Evolutionary conservation across 192 early-diverging fungal genomes (phyloP), one percentile per base, ranked within the genome.

Genomic region (Rhizophagus sp.): DNA sequence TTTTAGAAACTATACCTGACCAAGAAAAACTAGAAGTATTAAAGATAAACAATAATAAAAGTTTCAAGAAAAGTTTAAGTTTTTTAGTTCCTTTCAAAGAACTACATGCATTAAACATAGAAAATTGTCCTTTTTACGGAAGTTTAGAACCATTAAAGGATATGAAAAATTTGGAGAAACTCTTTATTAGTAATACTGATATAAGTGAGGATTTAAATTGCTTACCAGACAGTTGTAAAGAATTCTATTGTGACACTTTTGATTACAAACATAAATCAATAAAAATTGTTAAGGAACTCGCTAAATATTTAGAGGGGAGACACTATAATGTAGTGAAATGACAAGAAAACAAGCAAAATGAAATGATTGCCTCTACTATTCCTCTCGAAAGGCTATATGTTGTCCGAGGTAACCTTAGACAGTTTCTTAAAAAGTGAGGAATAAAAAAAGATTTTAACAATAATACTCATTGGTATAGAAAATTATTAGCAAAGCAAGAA

Each of bases 381-480:
- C 24, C 68, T 30, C 25, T 70, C 4, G 68, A 70, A 30, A 70
- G 68, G 34, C 17, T 70, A 70, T 70, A 25, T 70, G 68, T 70
- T 36, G 17, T 70, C 5, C 5, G 68, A 7, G 39, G 68, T 30
- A 70, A 70, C 17, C 2, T 70, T 5, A 70, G 27, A 41, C 68
- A 70, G 24, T 70, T 70, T 70, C 27, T 70, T 17, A 70, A 36
- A 17, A 70, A 70, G 27, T 70, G 68, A n/a, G n/a, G n/a, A n/a
- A n/a, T n/a, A n/a, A n/a, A n/a, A n/a, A n/a, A n/a, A n/a, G n/a
- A n/a, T n/a, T n/a, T n/a, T n/a, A n/a, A n/a, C n/a, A n/a, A n/a
- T n/a, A n/a, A n/a, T n/a, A n/a, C n/a, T n/a, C n/a, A n/a, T n/a
- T n/a, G n/a, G n/a, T n/a, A n/a, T n/a, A n/a, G n/a, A n/a, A n/a